Evolutionary conservation across 371 early-diverging fungal genomes (phyloP), one percentile per base, ranked within the genome.

Genomic region (Mortierella sp.): DNA sequence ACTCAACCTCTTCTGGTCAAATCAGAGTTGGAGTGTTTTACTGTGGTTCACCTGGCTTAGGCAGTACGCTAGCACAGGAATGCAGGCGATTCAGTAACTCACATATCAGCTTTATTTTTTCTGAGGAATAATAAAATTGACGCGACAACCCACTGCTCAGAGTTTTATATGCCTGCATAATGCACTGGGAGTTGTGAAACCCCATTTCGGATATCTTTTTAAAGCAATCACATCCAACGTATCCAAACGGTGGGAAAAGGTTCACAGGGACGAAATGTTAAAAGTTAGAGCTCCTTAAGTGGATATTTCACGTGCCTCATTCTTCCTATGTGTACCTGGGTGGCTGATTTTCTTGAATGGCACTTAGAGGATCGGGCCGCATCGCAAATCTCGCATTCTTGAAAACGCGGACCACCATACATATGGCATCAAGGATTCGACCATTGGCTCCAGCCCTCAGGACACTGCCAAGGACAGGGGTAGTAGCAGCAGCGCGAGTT

Each of bases 1-100:
- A 80, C 5, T 67, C 39, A 1, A 54, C 26, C 22, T 9, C 57
- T n/a, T 18, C 12, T 16, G 18, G 35, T 14, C 62, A 24, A 1
- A 55, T 66, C 30, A 76, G 84, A 20, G 81, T 90, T 5, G 91
- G 90, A 16, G 90, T 93, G 22, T 93, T 93, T 84, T 91, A 90
- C 71, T 93, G 93, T 68, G 94, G 94, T 4, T 92, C 93, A 10
- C 66, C 78, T 28, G 72, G 77, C 8, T 62, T 90, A 12, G 87
- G 87, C 0, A 73, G 78, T 30, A 69, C 59, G 4, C 49, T 90
- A 22, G 75, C 62, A 54, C 72, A 72, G 20, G 84, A 84, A 55
- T 83, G 85, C 51, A 68, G 62, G 2, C 66, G 68, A 5, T 40
- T 37, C 35, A 76, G 73, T 49, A 64, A 26, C 12, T 61, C 70